These are phyloP conservation scores for Candida anglica DNA, from an alignment of 805 yeast genomes.

Conservation along the genomic window DNA sequence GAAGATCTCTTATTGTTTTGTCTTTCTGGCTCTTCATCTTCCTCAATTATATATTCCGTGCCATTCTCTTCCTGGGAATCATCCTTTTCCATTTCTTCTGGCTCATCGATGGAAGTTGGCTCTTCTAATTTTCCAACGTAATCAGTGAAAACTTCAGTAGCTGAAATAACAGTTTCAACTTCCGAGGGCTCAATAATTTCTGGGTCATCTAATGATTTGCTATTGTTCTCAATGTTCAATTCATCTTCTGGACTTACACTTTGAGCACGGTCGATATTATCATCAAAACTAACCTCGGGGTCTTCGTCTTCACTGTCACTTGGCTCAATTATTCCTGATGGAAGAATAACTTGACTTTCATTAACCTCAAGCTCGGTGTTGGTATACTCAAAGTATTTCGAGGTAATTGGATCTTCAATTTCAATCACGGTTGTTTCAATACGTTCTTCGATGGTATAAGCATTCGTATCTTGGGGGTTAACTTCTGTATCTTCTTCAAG, in stretches of 20 bases:
- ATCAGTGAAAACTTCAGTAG: background rate
- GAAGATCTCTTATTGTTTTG: background rate
- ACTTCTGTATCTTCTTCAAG: slow-evolving; percentile 1
- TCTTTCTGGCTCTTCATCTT: background rate
- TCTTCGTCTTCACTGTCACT: background rate
- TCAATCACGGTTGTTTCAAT: background rate
- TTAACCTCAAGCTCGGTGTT: background rate
- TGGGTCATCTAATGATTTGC: slow-evolving; percentile 3
- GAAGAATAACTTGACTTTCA: background rate
- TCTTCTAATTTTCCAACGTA: slow-evolving; percentile 1
- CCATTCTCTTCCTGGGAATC: background rate
- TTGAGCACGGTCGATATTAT: background rate
- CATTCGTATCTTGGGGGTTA: slow-evolving; percentile 8
- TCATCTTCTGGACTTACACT: background rate
- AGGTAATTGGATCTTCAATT: background rate
- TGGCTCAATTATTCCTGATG: background rate
- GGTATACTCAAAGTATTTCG: background rate
- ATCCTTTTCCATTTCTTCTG: background rate
- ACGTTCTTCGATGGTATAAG: background rate
- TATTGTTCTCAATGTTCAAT: background rate
- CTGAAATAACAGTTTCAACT: background rate
- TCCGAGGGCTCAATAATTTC: slow-evolving; percentile 6
- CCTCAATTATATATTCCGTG: background rate
- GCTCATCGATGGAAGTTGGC: slow-evolving; percentile 2
- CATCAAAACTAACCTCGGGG: background rate